Conservation (phyloP, 345 rosid species). For the Eucalyptus marginata region DNA sequence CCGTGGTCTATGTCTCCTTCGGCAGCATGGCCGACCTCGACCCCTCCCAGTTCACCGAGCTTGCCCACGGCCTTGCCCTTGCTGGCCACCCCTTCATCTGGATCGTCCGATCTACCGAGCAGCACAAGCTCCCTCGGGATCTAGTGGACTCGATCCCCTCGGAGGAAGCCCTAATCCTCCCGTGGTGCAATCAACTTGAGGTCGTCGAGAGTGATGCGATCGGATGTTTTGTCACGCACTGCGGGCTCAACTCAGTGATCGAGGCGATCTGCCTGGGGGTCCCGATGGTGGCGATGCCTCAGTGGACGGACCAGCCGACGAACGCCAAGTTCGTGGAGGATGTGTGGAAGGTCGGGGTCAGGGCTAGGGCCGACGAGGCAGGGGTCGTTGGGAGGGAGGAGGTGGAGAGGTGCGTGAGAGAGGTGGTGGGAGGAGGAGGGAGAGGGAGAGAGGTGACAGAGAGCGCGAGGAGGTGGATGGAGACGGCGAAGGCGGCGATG, state of each 20-base stretch:
- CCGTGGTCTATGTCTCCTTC: slow-evolving; percentile 22
- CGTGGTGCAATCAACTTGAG: slow-evolving; percentile 15
- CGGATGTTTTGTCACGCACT: slow-evolving; percentile 30
- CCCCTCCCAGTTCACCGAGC: slow-evolving; percentile 4
- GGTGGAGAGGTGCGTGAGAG: background rate
- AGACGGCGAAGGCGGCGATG: background rate
- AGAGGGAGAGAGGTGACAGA: background rate
- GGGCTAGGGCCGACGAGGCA: background rate
- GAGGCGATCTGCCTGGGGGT: slow-evolving; percentile 31
- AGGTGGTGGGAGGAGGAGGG: background rate
- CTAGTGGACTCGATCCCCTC: slow-evolving; percentile 1
- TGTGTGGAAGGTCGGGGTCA: slow-evolving; percentile 19
- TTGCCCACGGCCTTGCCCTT: slow-evolving; percentile 1
- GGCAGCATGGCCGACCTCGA: slow-evolving; percentile 5
- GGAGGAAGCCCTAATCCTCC: slow-evolving; percentile 6
- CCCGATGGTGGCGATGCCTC: slow-evolving; percentile 29
- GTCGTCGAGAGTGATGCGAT: background rate
- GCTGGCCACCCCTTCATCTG: slow-evolving; percentile 7
- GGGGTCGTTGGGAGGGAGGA: background rate
- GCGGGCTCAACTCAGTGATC: slow-evolving; percentile 19
- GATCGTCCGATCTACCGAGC: slow-evolving; percentile 12
- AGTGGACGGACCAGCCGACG: slow-evolving; percentile 26
- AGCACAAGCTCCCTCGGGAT: slow-evolving; percentile 6
- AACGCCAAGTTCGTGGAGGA: slow-evolving; percentile 21
- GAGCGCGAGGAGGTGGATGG: background rate